These are phyloP conservation scores for Baudoinia panamericana DNA, from an alignment of 495 filamentous ascomycete species.

Conservation along the genomic window DNA sequence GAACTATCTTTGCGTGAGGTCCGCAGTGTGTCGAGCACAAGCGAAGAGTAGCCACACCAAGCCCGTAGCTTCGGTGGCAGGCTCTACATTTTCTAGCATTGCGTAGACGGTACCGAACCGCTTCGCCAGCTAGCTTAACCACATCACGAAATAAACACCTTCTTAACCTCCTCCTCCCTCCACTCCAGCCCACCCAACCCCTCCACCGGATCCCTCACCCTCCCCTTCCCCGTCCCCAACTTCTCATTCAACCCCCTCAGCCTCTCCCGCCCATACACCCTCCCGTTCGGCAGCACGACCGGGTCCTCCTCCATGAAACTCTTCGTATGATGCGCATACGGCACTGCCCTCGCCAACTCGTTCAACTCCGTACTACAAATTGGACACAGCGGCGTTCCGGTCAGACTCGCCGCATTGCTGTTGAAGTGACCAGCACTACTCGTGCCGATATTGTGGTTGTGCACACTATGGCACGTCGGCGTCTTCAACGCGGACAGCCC, in stretches of 20 bases:
- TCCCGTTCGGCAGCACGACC: slow-evolving; percentile 72
- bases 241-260: slow-evolving; percentile 67
- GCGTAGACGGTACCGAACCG: too few relatives aligned
- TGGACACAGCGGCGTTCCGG: slow-evolving; percentile 51
- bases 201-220: slow-evolving; percentile 63
- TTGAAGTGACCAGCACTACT: too few relatives aligned
- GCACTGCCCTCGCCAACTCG: slow-evolving; percentile 71
- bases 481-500: slow-evolving; percentile 93
- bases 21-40: too few relatives aligned
- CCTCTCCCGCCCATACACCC: slow-evolving; percentile 67
- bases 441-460: slow-evolving; percentile 33
- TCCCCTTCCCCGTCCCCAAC: slow-evolving; percentile 45
- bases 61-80: too few relatives aligned
- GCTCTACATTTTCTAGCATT: too few relatives aligned
- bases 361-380: slow-evolving; percentile 94
- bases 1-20: too few relatives aligned
- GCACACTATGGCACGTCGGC: slow-evolving; percentile 73
- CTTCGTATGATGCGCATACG: slow-evolving; percentile 88
- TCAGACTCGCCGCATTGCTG: slow-evolving; percentile 30
- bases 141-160: slow-evolving; percentile 68
- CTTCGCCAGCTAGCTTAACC: too few relatives aligned
- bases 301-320: slow-evolving; percentile 81
- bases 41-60: too few relatives aligned
- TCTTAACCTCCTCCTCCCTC: slow-evolving; percentile 50
- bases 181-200: slow-evolving; percentile 53